phyloP scores from a whole-genome alignment of 2,329 filamentous ascomycete species.

The Exserohilum rostratum region DNA sequence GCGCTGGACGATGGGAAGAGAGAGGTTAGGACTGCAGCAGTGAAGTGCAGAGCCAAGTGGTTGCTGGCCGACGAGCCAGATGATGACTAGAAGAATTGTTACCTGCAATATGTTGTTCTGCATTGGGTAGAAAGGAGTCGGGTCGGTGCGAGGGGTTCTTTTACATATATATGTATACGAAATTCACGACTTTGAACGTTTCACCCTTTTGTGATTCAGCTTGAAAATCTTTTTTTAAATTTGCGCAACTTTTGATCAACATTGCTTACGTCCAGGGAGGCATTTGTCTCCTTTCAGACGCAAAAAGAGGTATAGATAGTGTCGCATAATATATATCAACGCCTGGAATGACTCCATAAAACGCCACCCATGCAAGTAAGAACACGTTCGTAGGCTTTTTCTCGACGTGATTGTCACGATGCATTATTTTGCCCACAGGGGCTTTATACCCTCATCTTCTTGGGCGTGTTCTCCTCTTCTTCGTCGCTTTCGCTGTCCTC shows the following conservation, averaged over 20 bases:
- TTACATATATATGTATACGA: background rate
- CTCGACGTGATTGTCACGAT: background rate
- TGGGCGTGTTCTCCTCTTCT: conserved; percentile 30
- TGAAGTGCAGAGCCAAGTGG: conserved; percentile 67
- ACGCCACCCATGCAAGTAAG: conserved; percentile 40
- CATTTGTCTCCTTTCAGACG: conserved; percentile 4
- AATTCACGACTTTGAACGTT: conserved; percentile 10
- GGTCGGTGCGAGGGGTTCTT: no score
- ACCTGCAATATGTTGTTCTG: no score
- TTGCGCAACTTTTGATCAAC: background rate
- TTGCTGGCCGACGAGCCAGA: conserved; percentile 65
- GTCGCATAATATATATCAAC: conserved; percentile 24
- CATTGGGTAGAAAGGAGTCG: background rate
- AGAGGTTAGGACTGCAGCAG: conserved; percentile 66
- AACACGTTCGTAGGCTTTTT: background rate
- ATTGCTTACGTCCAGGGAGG: background rate
- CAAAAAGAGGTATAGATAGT: conserved; percentile 21
- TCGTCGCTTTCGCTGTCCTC: conserved; percentile 27
- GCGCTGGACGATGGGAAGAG: conserved; percentile 68
- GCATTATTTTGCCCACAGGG: background rate
- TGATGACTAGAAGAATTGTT: conserved; percentile 43
- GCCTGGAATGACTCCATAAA: conserved; percentile 27
- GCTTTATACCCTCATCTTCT: conserved; percentile 33
- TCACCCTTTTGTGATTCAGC: background rate
- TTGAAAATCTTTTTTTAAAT: background rate